A percentile compares a stretch with the other conserved stretches of the same genome.
These are phyloP conservation scores for Daldinia caldariorum DNA, from an alignment of 495 filamentous ascomycete species.

Conservation along the genomic window DNA sequence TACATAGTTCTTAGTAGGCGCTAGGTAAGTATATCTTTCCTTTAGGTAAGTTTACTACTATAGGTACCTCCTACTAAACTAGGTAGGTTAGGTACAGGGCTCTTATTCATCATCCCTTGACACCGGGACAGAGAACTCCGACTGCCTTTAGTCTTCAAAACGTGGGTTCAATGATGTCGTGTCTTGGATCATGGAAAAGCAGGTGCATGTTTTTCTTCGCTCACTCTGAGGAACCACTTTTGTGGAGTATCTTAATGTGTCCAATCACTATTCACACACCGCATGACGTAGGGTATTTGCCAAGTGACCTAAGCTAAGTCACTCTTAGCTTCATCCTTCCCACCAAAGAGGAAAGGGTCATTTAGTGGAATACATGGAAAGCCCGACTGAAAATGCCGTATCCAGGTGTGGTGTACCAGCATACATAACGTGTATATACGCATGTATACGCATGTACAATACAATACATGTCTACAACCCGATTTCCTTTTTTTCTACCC, in stretches of 20 bases:
- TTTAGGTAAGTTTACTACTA: neutral
- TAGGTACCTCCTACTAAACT: no score
- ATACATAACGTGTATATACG: neutral
- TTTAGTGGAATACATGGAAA: slow-evolving; percentile 28
- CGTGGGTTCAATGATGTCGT: slow-evolving; percentile 42
- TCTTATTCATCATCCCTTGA: slow-evolving; percentile 46
- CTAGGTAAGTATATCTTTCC: slow-evolving; percentile 13
- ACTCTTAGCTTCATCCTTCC: slow-evolving; percentile 42
- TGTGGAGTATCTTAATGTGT: slow-evolving; percentile 35
- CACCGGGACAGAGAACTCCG: slow-evolving; percentile 42
- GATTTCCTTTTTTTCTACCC: neutral
- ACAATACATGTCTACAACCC: neutral
- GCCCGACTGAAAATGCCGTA: slow-evolving; percentile 43
- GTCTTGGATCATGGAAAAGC: slow-evolving; percentile 35
- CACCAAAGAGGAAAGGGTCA: slow-evolving; percentile 38
- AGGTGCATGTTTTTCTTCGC: slow-evolving; percentile 28
- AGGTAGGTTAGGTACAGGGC: slow-evolving; percentile 1
- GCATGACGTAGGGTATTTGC: slow-evolving; percentile 42
- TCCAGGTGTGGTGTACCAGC: neutral
- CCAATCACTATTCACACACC: slow-evolving; percentile 41
- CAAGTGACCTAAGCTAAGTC: slow-evolving; percentile 36
- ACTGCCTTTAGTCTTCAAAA: slow-evolving; percentile 29
- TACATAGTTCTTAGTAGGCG: neutral
- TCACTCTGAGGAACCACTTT: slow-evolving; percentile 34
- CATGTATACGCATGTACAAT: no score